These are phyloP conservation scores for Gossypium aridum DNA, from an alignment of 441 rosid genomes.

Conservation along the genomic window DNA sequence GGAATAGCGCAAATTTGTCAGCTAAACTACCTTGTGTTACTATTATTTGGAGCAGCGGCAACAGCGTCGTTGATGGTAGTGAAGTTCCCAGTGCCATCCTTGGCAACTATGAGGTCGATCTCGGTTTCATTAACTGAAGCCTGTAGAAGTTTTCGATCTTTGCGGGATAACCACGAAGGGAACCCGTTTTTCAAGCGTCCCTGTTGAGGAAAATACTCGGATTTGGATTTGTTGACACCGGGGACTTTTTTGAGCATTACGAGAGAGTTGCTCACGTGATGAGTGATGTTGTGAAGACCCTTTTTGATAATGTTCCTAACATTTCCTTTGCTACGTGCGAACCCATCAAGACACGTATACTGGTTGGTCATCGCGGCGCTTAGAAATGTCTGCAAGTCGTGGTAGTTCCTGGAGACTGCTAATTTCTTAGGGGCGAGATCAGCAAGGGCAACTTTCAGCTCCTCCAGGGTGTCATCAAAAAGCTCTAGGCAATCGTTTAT, in stretches of 20 bases:
- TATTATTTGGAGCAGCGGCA: conserved; percentile 48
- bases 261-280: conserved; percentile 41
- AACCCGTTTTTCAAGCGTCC: conserved; percentile 29
- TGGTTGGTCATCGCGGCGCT: conserved; percentile 58
- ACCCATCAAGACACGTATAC: conserved; percentile 62
- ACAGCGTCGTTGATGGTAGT: conserved; percentile 43
- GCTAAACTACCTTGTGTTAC: conserved; percentile 33
- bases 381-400: conserved; percentile 36
- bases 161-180: conserved; percentile 37
- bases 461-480: conserved; percentile 25
- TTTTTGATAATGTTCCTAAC: conserved; percentile 26
- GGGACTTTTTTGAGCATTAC: conserved; percentile 44
- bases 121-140: conserved; percentile 18
- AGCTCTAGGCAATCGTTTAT: conserved; percentile 48
- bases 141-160: conserved; percentile 32
- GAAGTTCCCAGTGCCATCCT: conserved; percentile 49
- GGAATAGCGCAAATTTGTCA: background rate
- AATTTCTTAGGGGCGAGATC: conserved; percentile 24
- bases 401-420: conserved; percentile 14
- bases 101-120: conserved; percentile 42
- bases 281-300: conserved; percentile 32
- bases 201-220: conserved; percentile 28
- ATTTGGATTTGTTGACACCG: conserved; percentile 12
- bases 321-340: conserved; percentile 26
- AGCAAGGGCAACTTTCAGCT: conserved; percentile 29